Evolutionary conservation across 768 basidiomycete species (phyloP), one percentile per base, ranked within the genome.

Genomic region (Russula lepida): DNA sequence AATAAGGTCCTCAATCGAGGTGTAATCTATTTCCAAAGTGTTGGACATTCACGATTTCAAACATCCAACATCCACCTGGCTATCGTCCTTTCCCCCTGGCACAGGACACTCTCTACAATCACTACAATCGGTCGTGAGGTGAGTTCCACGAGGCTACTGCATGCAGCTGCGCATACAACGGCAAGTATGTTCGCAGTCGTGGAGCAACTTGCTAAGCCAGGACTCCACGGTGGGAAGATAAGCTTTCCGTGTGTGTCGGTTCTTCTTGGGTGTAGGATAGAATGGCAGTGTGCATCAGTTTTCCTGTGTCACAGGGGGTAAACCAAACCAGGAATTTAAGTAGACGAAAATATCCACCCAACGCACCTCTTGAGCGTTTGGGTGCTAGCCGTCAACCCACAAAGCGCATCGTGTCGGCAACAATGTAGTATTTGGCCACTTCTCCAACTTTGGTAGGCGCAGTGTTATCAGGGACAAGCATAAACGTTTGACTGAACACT

Each of bases 401-500:
- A 65, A 93, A 91, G 70, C 90, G 80, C 71, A 92, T 74, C 4
- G 86, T 81, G 71, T 92, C 90, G 12, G 88, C 83, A 61, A 83
- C 83, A 58, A 93, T 77, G 68, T 87, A 92, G 70, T 92, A 92
- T 70, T 88, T 91, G 9, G 87, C 86, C 0, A 88, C 81, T 68
- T 88, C 88, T 59, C 85, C 88, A 5, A 80, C 78, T 62, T 84
- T 84, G 19, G 83, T 78, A 3, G 86, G 78, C 32, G 85, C 83
- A 46, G 76, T 78, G 3, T 88, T 76, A 69, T 91, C 89, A 4
- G 89, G 89, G 11, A 86, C 82, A 37, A 93, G 84, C 76, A 93
- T 82, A 69, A 93, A 93, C 6, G 89, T 88, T 72, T 93, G 91
- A 19, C 86, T 86, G 73, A 93, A 93, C 53, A 92, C 88, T 41